Evolutionary conservation across 2,329 filamentous ascomycete genomes (phyloP), one percentile per base, ranked within the genome.

Genomic region (Alternaria sp.): DNA sequence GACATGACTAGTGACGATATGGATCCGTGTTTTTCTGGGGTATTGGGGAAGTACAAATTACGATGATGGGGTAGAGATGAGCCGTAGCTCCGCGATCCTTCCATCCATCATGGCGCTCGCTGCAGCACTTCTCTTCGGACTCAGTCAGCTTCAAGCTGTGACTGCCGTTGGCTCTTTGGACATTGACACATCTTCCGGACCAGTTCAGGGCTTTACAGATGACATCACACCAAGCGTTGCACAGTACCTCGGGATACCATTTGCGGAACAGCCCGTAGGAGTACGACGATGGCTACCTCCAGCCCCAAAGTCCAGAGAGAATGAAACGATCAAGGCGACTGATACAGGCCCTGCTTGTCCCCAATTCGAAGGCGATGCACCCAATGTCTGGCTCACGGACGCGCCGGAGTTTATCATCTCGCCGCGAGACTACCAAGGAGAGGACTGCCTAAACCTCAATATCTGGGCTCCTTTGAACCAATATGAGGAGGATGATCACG

Each of bases 401-500:
- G 65, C 69, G 8, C 69, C 68, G 0, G 68, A 75, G 31, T 72
- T 71, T 37, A 45, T 62, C 9, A 67, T 64, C 11, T 45, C 42
- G 37, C 69, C 67, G 0, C 45, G 50, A 5, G 59, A 63, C 23
- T 71, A 66, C 11, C 65, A 69, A 2, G 66, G 71, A 8, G 81
- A 83, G 61, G 82, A 84, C 57, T 84, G 82, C 54, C 68, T 84
- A 24, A 78, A 76, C 10, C 68, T 83, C 11, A 80, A 80, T 37
- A 67, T 84, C 8, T 84, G 82, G 81, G 69, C 80, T 3, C 80
- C 80, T 7, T 64, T 60, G 56, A 49, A 61, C 1, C 40, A 54
- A 14, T 50, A 41, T 10, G 13, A 52, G 8, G 11, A n/a, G n/a
- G 9, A 53, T 40, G n/a, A 41, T 46, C 23, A 61, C 1, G 45